These are phyloP conservation scores for Passiflora organensis DNA, from an alignment of 345 rosid species.

Conservation along the genomic window DNA sequence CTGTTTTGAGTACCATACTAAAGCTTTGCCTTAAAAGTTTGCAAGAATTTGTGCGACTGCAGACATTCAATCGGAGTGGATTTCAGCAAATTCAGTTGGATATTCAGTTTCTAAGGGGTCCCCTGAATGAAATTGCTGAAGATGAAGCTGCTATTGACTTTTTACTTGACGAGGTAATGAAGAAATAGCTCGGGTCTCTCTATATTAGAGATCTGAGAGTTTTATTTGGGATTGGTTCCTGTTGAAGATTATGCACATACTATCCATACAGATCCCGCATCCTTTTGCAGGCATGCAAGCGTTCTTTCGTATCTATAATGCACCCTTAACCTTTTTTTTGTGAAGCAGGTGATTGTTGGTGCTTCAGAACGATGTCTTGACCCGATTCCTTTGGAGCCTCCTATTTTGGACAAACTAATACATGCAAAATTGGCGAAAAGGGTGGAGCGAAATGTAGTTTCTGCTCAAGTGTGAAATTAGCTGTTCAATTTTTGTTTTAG, in stretches of 20 bases:
- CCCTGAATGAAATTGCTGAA: conserved; percentile 62
- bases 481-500: neutral
- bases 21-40: conserved; percentile 88
- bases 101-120: conserved; percentile 77
- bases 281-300: too few species aligned
- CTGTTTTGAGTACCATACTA: conserved; percentile 61
- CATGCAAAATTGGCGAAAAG: conserved; percentile 74
- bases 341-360: conserved; percentile 81
- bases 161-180: conserved; percentile 84
- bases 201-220: too few species aligned
- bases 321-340: neutral
- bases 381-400: conserved; percentile 83
- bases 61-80: conserved; percentile 90
- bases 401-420: conserved; percentile 88
- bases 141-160: conserved; percentile 90
- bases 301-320: too few species aligned
- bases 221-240: too few species aligned
- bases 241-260: too few species aligned
- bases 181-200: neutral
- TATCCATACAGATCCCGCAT: too few species aligned
- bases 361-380: conserved; percentile 93
- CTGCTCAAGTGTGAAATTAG: neutral
- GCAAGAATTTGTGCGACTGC: conserved; percentile 89
- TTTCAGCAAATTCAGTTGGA: conserved; percentile 98
- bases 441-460: conserved; percentile 33